phyloP scores from a whole-genome alignment of 345 rosid species.

The Salix purpurea region DNA sequence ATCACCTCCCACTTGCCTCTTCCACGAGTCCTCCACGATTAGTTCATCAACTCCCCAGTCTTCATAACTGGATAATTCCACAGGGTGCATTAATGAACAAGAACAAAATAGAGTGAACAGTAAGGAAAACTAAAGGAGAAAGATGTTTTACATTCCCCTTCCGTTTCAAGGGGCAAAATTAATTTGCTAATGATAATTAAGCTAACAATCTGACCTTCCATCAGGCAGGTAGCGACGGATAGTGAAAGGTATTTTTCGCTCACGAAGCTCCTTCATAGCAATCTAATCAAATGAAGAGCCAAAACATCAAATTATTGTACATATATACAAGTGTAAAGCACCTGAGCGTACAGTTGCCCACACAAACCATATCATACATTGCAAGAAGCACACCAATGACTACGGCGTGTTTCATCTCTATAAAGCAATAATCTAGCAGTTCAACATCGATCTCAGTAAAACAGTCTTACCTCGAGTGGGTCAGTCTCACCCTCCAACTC shows the following conservation, averaged over 20 bases:
- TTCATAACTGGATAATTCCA: constrained; percentile 45
- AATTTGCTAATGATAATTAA: not conserved
- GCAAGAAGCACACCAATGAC: not conserved
- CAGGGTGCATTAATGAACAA: not conserved
- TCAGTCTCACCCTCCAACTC: constrained; percentile 88
- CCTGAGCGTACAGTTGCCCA: not conserved
- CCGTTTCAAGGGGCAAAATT: not conserved
- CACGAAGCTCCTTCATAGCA: constrained; percentile 88
- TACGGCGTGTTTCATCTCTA: not conserved
- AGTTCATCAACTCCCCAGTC: constrained; percentile 89
- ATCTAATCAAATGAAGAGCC: constrained; percentile 32
- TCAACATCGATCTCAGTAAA: not conserved
- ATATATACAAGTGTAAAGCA: not conserved
- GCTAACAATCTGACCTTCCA: constrained; percentile 57
- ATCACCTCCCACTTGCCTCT: constrained; percentile 90
- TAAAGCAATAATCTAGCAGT: not conserved
- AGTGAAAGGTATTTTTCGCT: constrained; percentile 83
- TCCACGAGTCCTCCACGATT: constrained; percentile 93
- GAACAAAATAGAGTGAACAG: not conserved
- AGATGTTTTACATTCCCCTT: not conserved
- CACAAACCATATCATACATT: not conserved
- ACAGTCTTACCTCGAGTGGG: constrained; percentile 62
- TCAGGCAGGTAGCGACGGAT: constrained; percentile 75
- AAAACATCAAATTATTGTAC: not conserved
- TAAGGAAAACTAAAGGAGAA: not conserved